phyloP scores from a whole-genome alignment of 164 flowering plant species.

The Chimonanthus praecox region DNA sequence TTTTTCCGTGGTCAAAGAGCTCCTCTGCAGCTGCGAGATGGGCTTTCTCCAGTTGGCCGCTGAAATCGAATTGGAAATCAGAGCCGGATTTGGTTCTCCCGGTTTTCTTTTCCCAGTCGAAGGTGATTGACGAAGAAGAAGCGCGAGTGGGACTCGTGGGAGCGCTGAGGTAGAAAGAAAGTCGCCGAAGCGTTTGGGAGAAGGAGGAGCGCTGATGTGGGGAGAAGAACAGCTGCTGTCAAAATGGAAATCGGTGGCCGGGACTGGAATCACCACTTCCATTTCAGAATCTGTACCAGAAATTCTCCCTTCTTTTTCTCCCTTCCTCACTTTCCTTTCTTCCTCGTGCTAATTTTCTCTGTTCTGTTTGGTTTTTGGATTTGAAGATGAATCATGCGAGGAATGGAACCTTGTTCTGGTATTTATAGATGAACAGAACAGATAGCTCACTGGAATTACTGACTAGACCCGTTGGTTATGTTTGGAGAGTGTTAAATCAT shows the following conservation, averaged over 20 bases:
- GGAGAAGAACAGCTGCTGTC: conserved; percentile 29
- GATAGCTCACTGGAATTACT: no score
- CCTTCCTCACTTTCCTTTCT: background rate
- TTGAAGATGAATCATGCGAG: no score
- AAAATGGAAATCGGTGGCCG: conserved; percentile 23
- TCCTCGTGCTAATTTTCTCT: no score
- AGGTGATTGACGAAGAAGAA: conserved; percentile 20
- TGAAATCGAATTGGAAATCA: conserved; percentile 60
- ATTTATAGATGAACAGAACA: no score
- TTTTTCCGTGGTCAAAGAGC: conserved; percentile 67
- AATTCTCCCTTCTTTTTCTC: background rate
- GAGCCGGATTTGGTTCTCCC: conserved; percentile 31
- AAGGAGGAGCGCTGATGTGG: conserved; percentile 30
- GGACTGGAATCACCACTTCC: conserved; percentile 22
- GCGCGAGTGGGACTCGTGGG: conserved; percentile 32
- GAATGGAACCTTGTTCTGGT: no score
- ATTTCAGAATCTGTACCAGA: conserved; percentile 6
- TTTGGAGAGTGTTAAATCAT: no score
- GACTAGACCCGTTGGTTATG: no score
- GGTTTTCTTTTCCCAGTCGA: conserved; percentile 46
- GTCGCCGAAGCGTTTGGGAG: conserved; percentile 27
- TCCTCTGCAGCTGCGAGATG: conserved; percentile 54
- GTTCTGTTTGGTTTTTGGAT: background rate
- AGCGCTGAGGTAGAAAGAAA: conserved; percentile 28
- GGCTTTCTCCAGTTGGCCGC: conserved; percentile 28